These are phyloP conservation scores for Claviceps quebecensis DNA, from an alignment of 2,329 filamentous ascomycete genomes.

Conservation along the genomic window DNA sequence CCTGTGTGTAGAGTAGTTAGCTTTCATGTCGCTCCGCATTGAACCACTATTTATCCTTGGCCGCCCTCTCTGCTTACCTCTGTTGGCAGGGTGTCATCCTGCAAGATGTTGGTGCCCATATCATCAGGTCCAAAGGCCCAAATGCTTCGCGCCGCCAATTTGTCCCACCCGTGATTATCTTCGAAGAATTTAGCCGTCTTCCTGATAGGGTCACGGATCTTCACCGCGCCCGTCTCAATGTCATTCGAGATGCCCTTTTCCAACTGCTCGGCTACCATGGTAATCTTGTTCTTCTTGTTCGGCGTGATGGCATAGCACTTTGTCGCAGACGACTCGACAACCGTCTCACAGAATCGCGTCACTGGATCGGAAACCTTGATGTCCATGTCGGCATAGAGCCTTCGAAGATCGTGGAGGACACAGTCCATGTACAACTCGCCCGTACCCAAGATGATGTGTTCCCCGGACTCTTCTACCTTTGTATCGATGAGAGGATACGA, in stretches of 20 bases:
- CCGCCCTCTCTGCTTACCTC: conserved; percentile 39
- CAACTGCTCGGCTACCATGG: conserved; percentile 92
- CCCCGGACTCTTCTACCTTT: conserved; percentile 94
- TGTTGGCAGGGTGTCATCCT: conserved; percentile 88
- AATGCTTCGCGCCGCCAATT: conserved; percentile 84
- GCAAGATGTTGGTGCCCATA: conserved; percentile 83
- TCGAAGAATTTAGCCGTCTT: conserved; percentile 96
- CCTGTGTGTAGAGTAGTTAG: conserved; percentile 27
- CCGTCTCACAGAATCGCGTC: conserved; percentile 93
- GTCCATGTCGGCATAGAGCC: conserved; percentile 97
- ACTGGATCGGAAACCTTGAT: conserved; percentile 98
- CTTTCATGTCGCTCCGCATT: neutral
- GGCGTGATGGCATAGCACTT: conserved; percentile 97
- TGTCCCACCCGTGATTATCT: conserved; percentile 92
- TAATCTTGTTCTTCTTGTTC: conserved; percentile 99
- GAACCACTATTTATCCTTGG: too few species aligned
- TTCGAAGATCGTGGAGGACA: conserved; percentile 83
- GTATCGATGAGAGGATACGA: conserved; percentile 91
- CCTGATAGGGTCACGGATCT: conserved; percentile 81
- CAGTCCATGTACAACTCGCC: conserved; percentile 99
- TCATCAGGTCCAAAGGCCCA: conserved; percentile 98
- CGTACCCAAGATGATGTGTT: conserved; percentile 88
- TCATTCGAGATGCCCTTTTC: conserved; percentile 91
- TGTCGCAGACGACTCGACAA: conserved; percentile 91
- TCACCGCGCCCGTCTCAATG: conserved; percentile 81